Percentiles rank a stretch among this genome's conserved stretches.
These are phyloP conservation scores for Wickerhamomyces pijperi DNA, from an alignment of 805 yeast genomes.

Conservation along the genomic window DNA sequence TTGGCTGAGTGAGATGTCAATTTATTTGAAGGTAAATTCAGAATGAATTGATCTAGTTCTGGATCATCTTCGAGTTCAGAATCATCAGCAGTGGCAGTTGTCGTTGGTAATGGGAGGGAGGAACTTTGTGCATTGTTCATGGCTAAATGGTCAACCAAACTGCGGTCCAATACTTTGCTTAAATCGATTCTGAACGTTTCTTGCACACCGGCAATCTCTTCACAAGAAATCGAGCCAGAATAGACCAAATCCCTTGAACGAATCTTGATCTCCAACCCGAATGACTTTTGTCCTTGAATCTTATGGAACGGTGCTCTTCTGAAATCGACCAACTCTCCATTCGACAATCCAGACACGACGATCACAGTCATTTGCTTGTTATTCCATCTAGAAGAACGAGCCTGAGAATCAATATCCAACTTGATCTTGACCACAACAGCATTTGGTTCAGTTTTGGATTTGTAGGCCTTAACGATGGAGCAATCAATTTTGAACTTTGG, in stretches of 20 bases:
- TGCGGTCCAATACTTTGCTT: background rate
- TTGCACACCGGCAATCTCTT: constrained; percentile 25
- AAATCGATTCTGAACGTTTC: background rate
- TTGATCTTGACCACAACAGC: constrained; percentile 16
- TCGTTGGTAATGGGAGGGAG: no score
- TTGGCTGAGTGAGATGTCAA: no score
- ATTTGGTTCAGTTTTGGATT: constrained; percentile 4
- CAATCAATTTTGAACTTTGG: constrained; percentile 25
- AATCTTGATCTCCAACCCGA: constrained; percentile 18
- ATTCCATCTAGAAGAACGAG: constrained; percentile 19
- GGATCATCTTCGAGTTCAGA: no score
- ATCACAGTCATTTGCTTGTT: constrained; percentile 22
- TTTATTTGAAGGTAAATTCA: background rate
- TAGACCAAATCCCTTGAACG: constrained; percentile 14
- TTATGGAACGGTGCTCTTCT: constrained; percentile 25
- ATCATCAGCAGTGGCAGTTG: no score
- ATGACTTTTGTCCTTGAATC: constrained; percentile 16
- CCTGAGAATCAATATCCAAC: constrained; percentile 8
- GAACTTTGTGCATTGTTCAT: no score
- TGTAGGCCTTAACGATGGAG: constrained; percentile 7
- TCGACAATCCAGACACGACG: constrained; percentile 19
- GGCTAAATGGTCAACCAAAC: background rate
- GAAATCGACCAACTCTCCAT: constrained; percentile 32
- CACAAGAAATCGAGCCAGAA: constrained; percentile 23
- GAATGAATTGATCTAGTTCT: background rate